Evolutionary conservation across 2,329 filamentous ascomycete species (phyloP).

Genomic region (Aureobasidium subglaciale): DNA sequence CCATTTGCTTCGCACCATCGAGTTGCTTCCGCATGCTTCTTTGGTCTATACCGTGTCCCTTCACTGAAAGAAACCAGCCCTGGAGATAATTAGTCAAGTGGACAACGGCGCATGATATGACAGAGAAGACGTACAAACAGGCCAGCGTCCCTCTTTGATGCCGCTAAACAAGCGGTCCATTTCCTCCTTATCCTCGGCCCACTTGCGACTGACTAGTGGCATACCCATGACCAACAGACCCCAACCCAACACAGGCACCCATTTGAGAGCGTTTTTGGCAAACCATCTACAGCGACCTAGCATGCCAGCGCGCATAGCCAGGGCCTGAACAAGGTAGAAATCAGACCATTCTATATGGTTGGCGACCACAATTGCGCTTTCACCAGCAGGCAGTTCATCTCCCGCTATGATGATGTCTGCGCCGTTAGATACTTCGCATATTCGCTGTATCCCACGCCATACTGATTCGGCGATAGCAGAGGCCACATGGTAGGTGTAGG

Average conservation of each 20-base stretch:
- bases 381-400: slow-evolving; percentile 44
- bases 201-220: slow-evolving; percentile 55
- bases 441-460: slow-evolving; percentile 51
- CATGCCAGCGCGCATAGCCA: slow-evolving; percentile 51
- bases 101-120: not conserved
- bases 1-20: slow-evolving; percentile 47
- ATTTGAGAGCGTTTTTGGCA: slow-evolving; percentile 52
- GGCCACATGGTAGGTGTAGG: slow-evolving; percentile 47
- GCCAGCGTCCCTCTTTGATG: slow-evolving; percentile 40
- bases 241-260: slow-evolving; percentile 57
- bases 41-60: slow-evolving; percentile 51
- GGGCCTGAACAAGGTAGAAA: slow-evolving; percentile 57
- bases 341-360: slow-evolving; percentile 58
- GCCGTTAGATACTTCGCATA: slow-evolving; percentile 50
- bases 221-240: slow-evolving; percentile 59
- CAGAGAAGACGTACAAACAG: slow-evolving; percentile 45
- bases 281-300: slow-evolving; percentile 56
- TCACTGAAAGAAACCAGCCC: slow-evolving; percentile 61
- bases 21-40: slow-evolving; percentile 46
- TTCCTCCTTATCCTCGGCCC: slow-evolving; percentile 51
- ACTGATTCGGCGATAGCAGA: slow-evolving; percentile 49
- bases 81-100: slow-evolving; percentile 23
- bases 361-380: slow-evolving; percentile 53
- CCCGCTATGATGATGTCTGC: slow-evolving; percentile 49
- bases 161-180: slow-evolving; percentile 52